Base-by-base conservation (phyloP, 2,329 filamentous ascomycete genomes). In the Grosmannia clavigera region DNA sequence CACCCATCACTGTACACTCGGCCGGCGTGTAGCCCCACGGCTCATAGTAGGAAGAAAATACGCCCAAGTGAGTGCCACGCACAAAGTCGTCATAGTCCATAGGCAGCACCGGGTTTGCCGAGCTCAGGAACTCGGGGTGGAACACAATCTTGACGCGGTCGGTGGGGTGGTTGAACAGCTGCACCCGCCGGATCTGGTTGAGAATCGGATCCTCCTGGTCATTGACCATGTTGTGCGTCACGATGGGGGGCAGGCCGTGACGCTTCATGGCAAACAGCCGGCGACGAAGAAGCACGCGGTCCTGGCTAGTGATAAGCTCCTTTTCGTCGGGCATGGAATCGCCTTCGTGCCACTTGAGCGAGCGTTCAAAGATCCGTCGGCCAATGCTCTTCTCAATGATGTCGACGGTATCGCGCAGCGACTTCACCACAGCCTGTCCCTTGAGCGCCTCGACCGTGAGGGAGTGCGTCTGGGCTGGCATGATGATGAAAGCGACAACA, bases 51-150 rank as follows among this genome's bases (percentile, higher is more conserved):
- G 94, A 97, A 29, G 92, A 81, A 75, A 99, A 99, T 61, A 99
- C 85, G 68, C 94, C 94, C 70, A 99, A 77, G 74, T 99, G 92
- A 50, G 92, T 97, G 65, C 94, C 94, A 60, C 94, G 90, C 53
- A 99, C 94, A 70, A 99, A 99, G 72, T 99, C 94, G 69, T 99
- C 94, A 69, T 99, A 97, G 75, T 97, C 94, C 69, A 99, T 81
- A 22, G 94, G 92, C 40, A 99, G 80, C 2, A 99, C 92, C 0
- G 94, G 92, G 75, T 96, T 97, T 60, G 90, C 86, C 1, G 92
- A 95, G 78, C 92, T 96, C 66, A 99, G 77, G 76, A 99, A 99
- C 73, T 97, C 94, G 7, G 94, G 94, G 70, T 99, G 94, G 83
- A 99, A 99, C 65, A 99, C 81, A 62, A 99, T 82, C 82, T 99